Evolutionary conservation across 2,329 filamentous ascomycete genomes (phyloP).

Genomic region (Harringtonia lauricola): DNA sequence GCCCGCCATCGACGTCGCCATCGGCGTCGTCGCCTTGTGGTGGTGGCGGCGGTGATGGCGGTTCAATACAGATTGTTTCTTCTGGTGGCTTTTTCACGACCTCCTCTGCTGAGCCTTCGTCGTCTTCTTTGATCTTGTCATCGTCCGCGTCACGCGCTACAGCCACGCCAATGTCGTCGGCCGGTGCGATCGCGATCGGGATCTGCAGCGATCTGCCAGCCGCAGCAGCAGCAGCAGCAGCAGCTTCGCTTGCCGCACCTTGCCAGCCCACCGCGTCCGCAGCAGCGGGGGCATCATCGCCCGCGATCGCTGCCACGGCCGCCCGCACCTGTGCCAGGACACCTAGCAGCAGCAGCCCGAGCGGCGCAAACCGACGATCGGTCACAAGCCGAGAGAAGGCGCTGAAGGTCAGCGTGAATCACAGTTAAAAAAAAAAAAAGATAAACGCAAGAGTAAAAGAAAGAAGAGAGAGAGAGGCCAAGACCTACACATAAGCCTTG

Average conservation of each 20-base stretch:
- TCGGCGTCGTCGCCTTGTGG: neutral
- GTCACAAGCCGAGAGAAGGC: slow-evolving; percentile 60
- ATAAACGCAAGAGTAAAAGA: slow-evolving; percentile 1
- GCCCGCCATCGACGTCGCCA: neutral
- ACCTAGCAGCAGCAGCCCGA: slow-evolving; percentile 59
- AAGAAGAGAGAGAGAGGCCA: slow-evolving; percentile 1
- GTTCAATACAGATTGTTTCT: too few relatives aligned
- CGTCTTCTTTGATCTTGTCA: slow-evolving; percentile 11
- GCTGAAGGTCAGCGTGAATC: slow-evolving; percentile 19
- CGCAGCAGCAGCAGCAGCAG: too few relatives aligned
- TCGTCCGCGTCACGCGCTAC: slow-evolving; percentile 6
- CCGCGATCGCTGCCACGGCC: slow-evolving; percentile 26
- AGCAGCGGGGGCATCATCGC: too few relatives aligned
- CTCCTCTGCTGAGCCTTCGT: slow-evolving; percentile 33
- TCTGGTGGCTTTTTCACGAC: neutral
- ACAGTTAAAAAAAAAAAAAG: neutral
- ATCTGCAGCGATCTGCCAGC: too few relatives aligned
- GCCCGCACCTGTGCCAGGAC: slow-evolving; percentile 47
- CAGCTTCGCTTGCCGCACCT: too few relatives aligned
- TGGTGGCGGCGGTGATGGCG: too few relatives aligned
- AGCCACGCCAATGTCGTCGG: slow-evolving; percentile 9
- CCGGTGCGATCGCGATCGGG: too few relatives aligned
- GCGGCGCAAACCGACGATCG: slow-evolving; percentile 60
- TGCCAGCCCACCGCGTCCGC: too few relatives aligned
- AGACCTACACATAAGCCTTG: slow-evolving; percentile 32